Evolutionary conservation across 176 grass and related monocot species (phyloP).

Genomic region (Chrysopogon serrulatus): DNA sequence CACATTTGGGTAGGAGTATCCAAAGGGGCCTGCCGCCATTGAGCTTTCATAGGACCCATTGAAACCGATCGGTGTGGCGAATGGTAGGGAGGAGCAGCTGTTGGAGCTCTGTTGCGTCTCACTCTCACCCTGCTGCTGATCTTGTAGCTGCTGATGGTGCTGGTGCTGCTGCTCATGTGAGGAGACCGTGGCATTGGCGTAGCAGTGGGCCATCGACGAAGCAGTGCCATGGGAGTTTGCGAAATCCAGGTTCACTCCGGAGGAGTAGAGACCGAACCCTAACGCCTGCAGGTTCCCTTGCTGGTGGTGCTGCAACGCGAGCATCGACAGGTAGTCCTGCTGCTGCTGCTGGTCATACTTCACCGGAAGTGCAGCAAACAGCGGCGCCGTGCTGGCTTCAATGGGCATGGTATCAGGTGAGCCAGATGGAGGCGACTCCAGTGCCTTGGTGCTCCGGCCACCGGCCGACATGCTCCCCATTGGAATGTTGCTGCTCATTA

Average conservation of each 20-base stretch:
- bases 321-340: slow-evolving; percentile 70
- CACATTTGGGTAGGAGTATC: slow-evolving; percentile 68
- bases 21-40: slow-evolving; percentile 39
- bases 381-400: not conserved
- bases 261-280: slow-evolving; percentile 59
- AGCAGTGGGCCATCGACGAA: not conserved
- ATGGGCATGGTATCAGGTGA: slow-evolving; percentile 31
- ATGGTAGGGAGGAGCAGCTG: slow-evolving; percentile 44
- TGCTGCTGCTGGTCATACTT: slow-evolving; percentile 50
- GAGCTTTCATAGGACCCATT: slow-evolving; percentile 47
- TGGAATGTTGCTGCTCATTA: slow-evolving; percentile 75
- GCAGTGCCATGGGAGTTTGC: slow-evolving; percentile 16
- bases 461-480: slow-evolving; percentile 46
- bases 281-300: slow-evolving; percentile 41
- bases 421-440: slow-evolving; percentile 27
- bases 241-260: slow-evolving; percentile 62
- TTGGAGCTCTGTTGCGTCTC: slow-evolving; percentile 29
- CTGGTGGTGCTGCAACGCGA: slow-evolving; percentile 72
- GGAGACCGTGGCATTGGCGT: not conserved
- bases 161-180: slow-evolving; percentile 30
- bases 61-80: slow-evolving; percentile 37
- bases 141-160: slow-evolving; percentile 14
- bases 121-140: slow-evolving; percentile 25
- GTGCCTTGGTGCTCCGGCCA: slow-evolving; percentile 30
- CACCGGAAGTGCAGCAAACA: slow-evolving; percentile 19